Evolutionary conservation across 306 rosid species (phyloP).

Genomic region (Vachellia pachyceras): DNA sequence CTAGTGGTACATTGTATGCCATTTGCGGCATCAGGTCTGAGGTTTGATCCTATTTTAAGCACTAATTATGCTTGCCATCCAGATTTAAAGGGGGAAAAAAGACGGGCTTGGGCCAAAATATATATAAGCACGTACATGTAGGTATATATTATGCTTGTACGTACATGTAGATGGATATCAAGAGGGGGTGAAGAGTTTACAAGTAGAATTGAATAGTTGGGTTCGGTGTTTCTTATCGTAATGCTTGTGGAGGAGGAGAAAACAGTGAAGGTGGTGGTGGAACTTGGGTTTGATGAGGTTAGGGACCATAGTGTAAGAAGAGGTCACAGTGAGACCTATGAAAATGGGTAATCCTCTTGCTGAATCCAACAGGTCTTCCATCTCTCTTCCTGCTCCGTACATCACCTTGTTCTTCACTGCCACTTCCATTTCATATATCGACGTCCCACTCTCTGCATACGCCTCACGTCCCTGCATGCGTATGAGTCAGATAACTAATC

Average conservation of each 20-base stretch:
- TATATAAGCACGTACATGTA: too few relatives aligned
- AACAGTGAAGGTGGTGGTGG: slow-evolving; percentile 62
- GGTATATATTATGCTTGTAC: too few relatives aligned
- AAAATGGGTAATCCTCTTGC: slow-evolving; percentile 62
- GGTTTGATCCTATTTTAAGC: too few relatives aligned
- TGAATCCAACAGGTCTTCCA: slow-evolving; percentile 80
- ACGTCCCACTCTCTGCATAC: slow-evolving; percentile 71
- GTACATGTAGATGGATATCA: too few relatives aligned
- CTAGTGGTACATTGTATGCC: too few relatives aligned
- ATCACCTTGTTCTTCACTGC: slow-evolving; percentile 65
- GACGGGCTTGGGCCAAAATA: too few relatives aligned
- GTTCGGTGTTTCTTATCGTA: slow-evolving; percentile 65
- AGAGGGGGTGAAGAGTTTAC: slow-evolving; percentile 43
- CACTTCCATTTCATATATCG: slow-evolving; percentile 49
- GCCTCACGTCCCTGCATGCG: slow-evolving; percentile 69
- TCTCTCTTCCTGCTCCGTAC: slow-evolving; percentile 94
- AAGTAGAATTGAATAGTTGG: slow-evolving; percentile 60
- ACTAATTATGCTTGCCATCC: too few relatives aligned
- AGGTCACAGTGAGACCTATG: slow-evolving; percentile 36
- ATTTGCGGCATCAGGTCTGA: too few relatives aligned
- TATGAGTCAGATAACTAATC: too few relatives aligned
- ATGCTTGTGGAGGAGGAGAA: slow-evolving; percentile 51
- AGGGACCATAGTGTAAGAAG: slow-evolving; percentile 57
- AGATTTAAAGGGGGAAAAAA: too few relatives aligned
- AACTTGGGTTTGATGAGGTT: slow-evolving; percentile 59